Conservation (phyloP, 805 yeast genomes). For the Kazachstania viticola region DNA sequence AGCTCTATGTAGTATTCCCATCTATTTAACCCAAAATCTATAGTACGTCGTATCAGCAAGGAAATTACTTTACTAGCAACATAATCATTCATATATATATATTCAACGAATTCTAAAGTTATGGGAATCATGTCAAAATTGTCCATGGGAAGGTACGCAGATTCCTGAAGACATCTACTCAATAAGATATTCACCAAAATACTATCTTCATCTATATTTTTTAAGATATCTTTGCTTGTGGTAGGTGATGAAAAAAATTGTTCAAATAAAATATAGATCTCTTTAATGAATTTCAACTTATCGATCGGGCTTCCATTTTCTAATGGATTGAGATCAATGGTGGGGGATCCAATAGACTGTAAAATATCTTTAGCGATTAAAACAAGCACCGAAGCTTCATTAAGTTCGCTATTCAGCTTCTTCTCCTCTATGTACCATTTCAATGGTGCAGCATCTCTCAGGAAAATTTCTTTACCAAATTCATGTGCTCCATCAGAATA, state of each 20-base stretch:
- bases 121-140: background rate
- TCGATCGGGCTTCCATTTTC: background rate
- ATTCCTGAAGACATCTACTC: background rate
- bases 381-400: background rate
- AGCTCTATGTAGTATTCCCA: conserved; percentile 11
- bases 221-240: too few species aligned
- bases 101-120: background rate
- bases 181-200: too few species aligned
- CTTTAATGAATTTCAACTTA: too few species aligned
- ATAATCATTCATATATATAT: background rate
- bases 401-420: background rate
- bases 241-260: too few species aligned
- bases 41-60: background rate
- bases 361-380: too few species aligned
- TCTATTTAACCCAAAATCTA: conserved; percentile 5
- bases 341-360: too few species aligned
- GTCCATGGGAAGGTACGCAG: background rate
- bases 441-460: too few species aligned
- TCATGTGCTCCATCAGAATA: conserved; percentile 4
- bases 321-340: background rate
- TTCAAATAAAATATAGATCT: too few species aligned
- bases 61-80: background rate
- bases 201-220: background rate
- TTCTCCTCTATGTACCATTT: too few species aligned
- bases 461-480: too few species aligned